Evolutionary conservation across 2,329 filamentous ascomycete genomes (phyloP), one percentile per base, ranked within the genome.

Genomic region (Coleophoma eucalyptorum): DNA sequence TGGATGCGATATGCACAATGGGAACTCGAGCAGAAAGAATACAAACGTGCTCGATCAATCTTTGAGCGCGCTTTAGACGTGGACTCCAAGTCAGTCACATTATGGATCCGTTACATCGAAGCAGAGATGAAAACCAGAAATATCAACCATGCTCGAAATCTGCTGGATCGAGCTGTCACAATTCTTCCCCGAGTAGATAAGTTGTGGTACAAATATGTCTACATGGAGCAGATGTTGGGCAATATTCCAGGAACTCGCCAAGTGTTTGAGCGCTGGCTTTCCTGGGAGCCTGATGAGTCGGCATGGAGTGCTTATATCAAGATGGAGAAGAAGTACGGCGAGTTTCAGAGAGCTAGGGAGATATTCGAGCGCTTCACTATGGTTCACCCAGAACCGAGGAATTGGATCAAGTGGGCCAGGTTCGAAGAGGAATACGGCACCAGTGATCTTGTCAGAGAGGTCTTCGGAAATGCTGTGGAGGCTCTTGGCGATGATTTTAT

Each of bases 121-220:
- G 83, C 90, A 43, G 94, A 97, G 78, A 96, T 99, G 88, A 95
- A 95, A 72, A 86, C 79, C 55, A 79, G 92, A 58, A 96, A 96
- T 67, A 97, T 99, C 76, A 96, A 96, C 68, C 93, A 97, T 78
- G 92, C 94, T 33, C 80, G 94, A 52, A 99, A 99, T 67, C 72
- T 99, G 47, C 81, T 99, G 48, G 94, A 99, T 68, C 86, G 94
- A 50, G 92, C 94, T n/a, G 90, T 97, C 48, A 91, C 91, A 1
- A 89, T 95, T 50, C 75, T 97, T 37, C 94, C 94, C 5, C 79
- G 94, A 51, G 83, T 97, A 38, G 91, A 97, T 68, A 97, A 97
- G 77, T 75, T 99, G 33, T 99, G 94, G 94, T 99, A 96, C 76
- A 97, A 97, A 69, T 99, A 97, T 75, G 90, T 96, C 21, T 96